Base-by-base conservation (phyloP, 208 protist genomes). In the Trypanosoma caninum region DNA sequence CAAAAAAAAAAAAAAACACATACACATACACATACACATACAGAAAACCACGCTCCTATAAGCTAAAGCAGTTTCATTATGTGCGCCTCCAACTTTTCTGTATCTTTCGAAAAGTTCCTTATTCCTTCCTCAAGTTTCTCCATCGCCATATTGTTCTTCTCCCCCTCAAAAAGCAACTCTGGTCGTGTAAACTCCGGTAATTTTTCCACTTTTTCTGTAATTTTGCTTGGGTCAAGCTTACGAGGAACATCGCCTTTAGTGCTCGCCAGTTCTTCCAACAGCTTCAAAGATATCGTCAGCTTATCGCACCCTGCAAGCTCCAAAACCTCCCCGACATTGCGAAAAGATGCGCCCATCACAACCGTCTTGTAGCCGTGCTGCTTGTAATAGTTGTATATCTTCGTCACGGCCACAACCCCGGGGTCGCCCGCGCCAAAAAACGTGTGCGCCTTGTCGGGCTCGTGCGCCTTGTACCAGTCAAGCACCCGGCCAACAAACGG, bases 381-480 rank as follows among this genome's bases (percentile, higher is more conserved):
- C 76, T 98, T 98, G 86, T 97, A 99, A 85, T 99, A 99, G 76
- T 97, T 93, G 84, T 96, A 99, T 71, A 99, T 99, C 23, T 58
- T 64, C 20, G 79, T 86, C 14, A 99, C 97, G 38, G 86, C 94
- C 28, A 97, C 8, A 5, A 99, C 98, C 50, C 96, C 97, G 14
- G 97, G 97, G 66, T 99, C 97, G 25, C 78, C 76, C 7, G 42
- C 76, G 27, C 89, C 79, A 34, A 80, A 37, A 56, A 89, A 97
- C 16, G 46, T 73, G 27, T 70, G 72, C 18, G 69, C 79, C 57
- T 59, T 67, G 45, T 77, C 50, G 10, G 74, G 73, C 38, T 89
- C 35, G 11, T 64, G 60, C 72, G 81, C 82, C 82, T 97, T 97
- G 84, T 97, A 89, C 80, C 92, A 99, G 74, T 99, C 97, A 0